These are phyloP conservation scores for Pseudogymnoascus sp. DNA, from an alignment of 2,329 filamentous ascomycete genomes.

Conservation along the genomic window DNA sequence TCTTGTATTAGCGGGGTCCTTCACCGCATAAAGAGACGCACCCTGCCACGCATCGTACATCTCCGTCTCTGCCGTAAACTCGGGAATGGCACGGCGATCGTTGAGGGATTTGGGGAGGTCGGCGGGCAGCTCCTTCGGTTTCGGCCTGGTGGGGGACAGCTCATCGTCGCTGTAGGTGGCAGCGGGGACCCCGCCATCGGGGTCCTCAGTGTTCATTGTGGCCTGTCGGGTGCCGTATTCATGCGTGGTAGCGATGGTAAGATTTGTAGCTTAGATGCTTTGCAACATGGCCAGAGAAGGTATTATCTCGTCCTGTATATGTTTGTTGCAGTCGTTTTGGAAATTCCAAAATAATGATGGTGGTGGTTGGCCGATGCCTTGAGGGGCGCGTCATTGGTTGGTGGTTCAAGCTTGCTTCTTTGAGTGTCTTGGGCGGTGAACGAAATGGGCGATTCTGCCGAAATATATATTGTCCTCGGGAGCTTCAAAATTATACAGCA, in stretches of 20 bases:
- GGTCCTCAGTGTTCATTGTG: conserved; percentile 53
- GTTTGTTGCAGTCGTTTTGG: neutral
- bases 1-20: conserved; percentile 16
- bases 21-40: conserved; percentile 27
- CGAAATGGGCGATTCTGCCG: neutral
- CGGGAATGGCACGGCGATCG: conserved; percentile 66
- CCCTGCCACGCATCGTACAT: conserved; percentile 99
- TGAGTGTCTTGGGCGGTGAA: neutral
- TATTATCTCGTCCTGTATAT: neutral
- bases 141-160: conserved; percentile 23
- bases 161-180: conserved; percentile 51
- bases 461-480: neutral
- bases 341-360: conserved; percentile 3
- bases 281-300: conserved; percentile 10
- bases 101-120: conserved; percentile 90
- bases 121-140: conserved; percentile 54
- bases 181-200: conserved; percentile 35
- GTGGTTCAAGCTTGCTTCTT: neutral
- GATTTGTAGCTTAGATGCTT: conserved; percentile 23
- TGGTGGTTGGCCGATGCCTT: conserved; percentile 4
- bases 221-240: conserved; percentile 16
- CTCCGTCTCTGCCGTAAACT: conserved; percentile 73
- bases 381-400: conserved; percentile 1
- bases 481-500: conserved; percentile 1
- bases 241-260: conserved; percentile 31